These are phyloP conservation scores for Fusarium haematococcum DNA, from an alignment of 2,329 filamentous ascomycete genomes.

Conservation along the genomic window DNA sequence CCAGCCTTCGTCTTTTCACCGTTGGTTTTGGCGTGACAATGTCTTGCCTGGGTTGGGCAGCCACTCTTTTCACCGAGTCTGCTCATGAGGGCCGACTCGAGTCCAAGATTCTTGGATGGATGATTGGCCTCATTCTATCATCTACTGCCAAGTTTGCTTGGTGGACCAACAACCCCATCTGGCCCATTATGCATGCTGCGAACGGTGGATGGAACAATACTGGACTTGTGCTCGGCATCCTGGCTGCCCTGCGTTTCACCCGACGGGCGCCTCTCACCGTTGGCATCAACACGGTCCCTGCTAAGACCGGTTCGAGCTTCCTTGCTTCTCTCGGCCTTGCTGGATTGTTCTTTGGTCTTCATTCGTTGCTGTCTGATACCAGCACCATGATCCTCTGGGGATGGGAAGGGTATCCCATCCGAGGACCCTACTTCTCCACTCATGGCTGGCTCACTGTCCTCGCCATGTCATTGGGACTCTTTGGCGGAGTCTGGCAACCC, in stretches of 20 bases:
- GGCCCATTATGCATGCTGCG: slow-evolving; percentile 89
- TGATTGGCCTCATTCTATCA: slow-evolving; percentile 84
- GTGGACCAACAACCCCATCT: slow-evolving; percentile 95
- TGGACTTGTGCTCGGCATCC: slow-evolving; percentile 79
- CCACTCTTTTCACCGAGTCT: slow-evolving; percentile 83
- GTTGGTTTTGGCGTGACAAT: slow-evolving; percentile 85
- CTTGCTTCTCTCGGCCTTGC: slow-evolving; percentile 83
- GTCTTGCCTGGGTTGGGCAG: slow-evolving; percentile 86
- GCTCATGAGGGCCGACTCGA: slow-evolving; percentile 81
- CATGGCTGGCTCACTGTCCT: slow-evolving; percentile 89
- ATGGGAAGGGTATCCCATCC: slow-evolving; percentile 95
- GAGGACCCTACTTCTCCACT: slow-evolving; percentile 88
- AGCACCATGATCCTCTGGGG: slow-evolving; percentile 99
- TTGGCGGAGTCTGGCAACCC: slow-evolving; percentile 81
- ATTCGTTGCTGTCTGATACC: slow-evolving; percentile 93
- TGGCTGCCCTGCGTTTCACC: slow-evolving; percentile 82
- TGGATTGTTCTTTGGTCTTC: slow-evolving; percentile 88
- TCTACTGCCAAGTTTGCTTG: slow-evolving; percentile 92
- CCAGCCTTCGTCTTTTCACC: slow-evolving; percentile 80
- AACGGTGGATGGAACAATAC: slow-evolving; percentile 95
- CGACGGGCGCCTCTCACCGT: slow-evolving; percentile 68
- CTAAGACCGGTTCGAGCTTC: slow-evolving; percentile 72
- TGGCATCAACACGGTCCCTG: slow-evolving; percentile 48
- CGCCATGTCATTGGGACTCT: slow-evolving; percentile 85
- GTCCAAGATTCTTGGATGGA: slow-evolving; percentile 82